Percentiles rank a stretch among this genome's conserved stretches.
phyloP scores from a whole-genome alignment of 805 yeast genomes.

The Ogataea dorogensis region DNA sequence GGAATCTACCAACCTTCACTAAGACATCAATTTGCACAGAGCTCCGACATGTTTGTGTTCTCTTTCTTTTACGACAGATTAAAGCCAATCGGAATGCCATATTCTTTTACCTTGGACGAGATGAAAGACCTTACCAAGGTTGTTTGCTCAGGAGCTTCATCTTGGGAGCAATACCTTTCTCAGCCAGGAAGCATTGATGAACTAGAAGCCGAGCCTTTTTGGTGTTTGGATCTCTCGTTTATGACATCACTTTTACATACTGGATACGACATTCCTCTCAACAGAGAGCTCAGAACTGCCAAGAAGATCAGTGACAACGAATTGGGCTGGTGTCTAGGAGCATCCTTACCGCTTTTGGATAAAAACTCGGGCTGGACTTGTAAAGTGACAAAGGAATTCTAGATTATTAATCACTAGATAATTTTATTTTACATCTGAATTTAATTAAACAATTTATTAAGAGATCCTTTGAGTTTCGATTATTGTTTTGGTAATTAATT shows the following conservation, averaged over 20 bases:
- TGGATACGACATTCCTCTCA: conserved; percentile 94
- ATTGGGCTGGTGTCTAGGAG: conserved; percentile 98
- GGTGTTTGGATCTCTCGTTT: conserved; percentile 92
- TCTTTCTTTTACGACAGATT: conserved; percentile 96
- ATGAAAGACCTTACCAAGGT: conserved; percentile 74
- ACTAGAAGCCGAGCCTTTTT: conserved; percentile 77
- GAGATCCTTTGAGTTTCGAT: too few relatives aligned
- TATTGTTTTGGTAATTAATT: neutral
- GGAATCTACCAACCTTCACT: conserved; percentile 97
- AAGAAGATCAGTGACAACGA: conserved; percentile 85
- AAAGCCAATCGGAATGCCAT: conserved; percentile 92
- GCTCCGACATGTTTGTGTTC: conserved; percentile 82
- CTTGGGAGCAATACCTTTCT: conserved; percentile 66
- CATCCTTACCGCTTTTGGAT: conserved; percentile 86
- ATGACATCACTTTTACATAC: conserved; percentile 87
- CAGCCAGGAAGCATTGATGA: conserved; percentile 67
- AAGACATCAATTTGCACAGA: conserved; percentile 65
- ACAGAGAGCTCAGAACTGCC: conserved; percentile 89
- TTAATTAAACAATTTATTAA: neutral
- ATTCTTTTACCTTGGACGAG: conserved; percentile 81
- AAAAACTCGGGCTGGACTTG: conserved; percentile 70
- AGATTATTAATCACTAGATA: conserved; percentile 4
- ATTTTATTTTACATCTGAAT: too few relatives aligned
- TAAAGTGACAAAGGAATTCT: conserved; percentile 34
- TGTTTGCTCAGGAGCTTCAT: conserved; percentile 80